Conservation (phyloP, 306 rosid species). For the Oemleria cerasiformis region DNA sequence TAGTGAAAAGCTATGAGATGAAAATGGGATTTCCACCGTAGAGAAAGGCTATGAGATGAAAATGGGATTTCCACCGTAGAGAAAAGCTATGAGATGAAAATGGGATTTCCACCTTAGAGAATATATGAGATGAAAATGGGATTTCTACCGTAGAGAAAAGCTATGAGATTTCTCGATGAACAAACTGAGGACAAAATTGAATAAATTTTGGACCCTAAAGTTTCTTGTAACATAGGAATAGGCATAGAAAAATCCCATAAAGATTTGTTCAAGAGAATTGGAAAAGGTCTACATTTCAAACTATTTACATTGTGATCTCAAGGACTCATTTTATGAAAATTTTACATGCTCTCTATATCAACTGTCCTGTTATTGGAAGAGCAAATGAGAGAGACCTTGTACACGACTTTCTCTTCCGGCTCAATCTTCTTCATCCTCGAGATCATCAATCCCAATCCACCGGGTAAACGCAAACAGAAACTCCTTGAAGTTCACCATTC, state of each 20-base stretch:
- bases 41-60: neutral
- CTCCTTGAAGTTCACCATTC: conserved; percentile 97
- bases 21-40: too few relatives aligned
- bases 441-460: conserved; percentile 95
- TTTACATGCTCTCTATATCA: neutral
- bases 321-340: neutral
- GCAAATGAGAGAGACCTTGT: neutral
- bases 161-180: neutral
- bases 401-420: conserved; percentile 2
- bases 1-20: neutral
- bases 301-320: conserved; percentile 9
- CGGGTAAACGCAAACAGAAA: conserved; percentile 87
- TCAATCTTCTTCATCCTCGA: conserved; percentile 55
- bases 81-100: neutral
- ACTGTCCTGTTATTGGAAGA: conserved; percentile 1
- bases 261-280: neutral
- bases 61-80: too few relatives aligned
- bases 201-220: neutral
- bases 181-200: too few relatives aligned
- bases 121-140: neutral
- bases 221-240: too few relatives aligned
- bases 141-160: too few relatives aligned
- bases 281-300: neutral
- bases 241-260: neutral
- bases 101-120: too few relatives aligned